These are phyloP conservation scores for Alternaria conjuncta DNA, from an alignment of 2,329 filamentous ascomycete species.

Conservation along the genomic window DNA sequence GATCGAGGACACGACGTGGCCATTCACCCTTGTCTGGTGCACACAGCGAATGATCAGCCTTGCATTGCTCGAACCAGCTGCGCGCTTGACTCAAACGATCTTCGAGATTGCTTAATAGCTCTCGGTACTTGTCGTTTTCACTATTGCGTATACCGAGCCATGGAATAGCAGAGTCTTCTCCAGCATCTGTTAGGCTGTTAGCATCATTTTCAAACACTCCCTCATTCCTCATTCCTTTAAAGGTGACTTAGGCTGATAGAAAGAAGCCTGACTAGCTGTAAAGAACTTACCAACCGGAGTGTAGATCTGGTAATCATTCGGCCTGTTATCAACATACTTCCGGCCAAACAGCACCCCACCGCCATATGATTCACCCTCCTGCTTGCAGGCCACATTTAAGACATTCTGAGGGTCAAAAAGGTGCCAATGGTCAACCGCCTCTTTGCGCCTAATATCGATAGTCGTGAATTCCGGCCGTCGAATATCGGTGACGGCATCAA, in stretches of 20 bases:
- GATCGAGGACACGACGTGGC: background rate
- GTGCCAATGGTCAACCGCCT: background rate
- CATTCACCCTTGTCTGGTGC: background rate
- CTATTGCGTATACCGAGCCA: background rate
- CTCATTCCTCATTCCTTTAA: background rate
- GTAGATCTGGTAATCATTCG: conserved; percentile 1
- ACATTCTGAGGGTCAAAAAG: background rate
- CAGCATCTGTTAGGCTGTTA: background rate
- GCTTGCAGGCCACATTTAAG: background rate
- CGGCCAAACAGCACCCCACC: background rate
- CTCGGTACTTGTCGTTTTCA: background rate
- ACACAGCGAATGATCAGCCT: background rate
- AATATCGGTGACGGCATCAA: background rate
- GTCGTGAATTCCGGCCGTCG: background rate
- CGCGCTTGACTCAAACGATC: background rate
- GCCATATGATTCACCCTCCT: background rate
- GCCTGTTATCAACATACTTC: background rate
- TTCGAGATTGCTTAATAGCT: background rate
- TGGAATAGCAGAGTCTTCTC: background rate
- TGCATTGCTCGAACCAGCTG: background rate
- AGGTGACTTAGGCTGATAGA: background rate
- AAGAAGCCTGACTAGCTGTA: background rate
- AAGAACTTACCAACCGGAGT: background rate
- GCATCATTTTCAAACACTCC: background rate
- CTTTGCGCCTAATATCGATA: background rate